Conservation (phyloP, 2,329 filamentous ascomycete genomes). For the Cadophora luteo-olivacea region DNA sequence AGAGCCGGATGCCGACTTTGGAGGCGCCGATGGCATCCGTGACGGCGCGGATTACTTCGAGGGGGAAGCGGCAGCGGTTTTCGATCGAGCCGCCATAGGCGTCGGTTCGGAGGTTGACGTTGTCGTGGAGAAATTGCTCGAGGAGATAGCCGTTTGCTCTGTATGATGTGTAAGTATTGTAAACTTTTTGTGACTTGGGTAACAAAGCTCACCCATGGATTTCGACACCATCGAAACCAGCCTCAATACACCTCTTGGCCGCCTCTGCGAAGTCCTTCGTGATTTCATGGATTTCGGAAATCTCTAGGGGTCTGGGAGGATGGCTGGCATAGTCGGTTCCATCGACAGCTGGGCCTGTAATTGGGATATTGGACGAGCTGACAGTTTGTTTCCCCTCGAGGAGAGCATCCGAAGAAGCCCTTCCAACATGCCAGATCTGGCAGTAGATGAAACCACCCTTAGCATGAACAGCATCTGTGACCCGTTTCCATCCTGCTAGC, state of each 20-base stretch:
- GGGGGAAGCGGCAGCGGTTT: conserved; percentile 55
- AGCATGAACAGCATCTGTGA: conserved; percentile 67
- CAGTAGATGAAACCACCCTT: conserved; percentile 66
- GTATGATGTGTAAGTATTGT: not conserved
- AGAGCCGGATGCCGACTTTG: conserved; percentile 58
- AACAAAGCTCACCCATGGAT: conserved; percentile 44
- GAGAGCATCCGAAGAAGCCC: conserved; percentile 48
- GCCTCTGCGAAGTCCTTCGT: conserved; percentile 29
- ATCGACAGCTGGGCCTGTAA: conserved; percentile 30
- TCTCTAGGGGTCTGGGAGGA: conserved; percentile 46
- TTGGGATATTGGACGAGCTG: conserved; percentile 36
- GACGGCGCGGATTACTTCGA: conserved; percentile 61
- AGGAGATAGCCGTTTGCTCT: conserved; percentile 58
- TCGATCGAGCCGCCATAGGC: conserved; percentile 56
- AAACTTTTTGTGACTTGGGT: not conserved
- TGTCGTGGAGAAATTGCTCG: conserved; percentile 63
- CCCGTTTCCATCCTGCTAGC: conserved; percentile 56
- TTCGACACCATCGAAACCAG: conserved; percentile 56
- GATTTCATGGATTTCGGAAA: conserved; percentile 45
- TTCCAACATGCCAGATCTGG: conserved; percentile 67
- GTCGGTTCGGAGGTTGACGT: conserved; percentile 60
- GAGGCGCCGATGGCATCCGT: conserved; percentile 57
- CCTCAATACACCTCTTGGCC: conserved; percentile 54
- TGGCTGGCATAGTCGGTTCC: conserved; percentile 26
- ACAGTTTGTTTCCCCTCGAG: conserved; percentile 44